Evolutionary conservation across 192 early-diverging fungal genomes (phyloP), one percentile per base, ranked within the genome.

Genomic region (Coemansia sp.): DNA sequence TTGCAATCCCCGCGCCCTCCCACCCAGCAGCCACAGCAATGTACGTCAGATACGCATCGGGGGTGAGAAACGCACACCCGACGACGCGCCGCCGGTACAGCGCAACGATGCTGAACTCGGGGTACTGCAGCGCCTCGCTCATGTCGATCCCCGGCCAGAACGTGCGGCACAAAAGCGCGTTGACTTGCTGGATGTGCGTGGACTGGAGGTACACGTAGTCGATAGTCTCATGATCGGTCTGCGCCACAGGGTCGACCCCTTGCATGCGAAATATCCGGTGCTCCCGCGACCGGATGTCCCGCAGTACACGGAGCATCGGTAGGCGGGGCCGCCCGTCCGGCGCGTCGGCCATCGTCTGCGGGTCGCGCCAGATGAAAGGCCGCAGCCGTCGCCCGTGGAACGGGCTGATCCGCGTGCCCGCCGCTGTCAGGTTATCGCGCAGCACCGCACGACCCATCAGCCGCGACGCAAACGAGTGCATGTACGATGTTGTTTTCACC

Each of bases 111-210:
- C 88, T 89, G 71, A 87, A 94, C 63, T 95, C 93, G 0, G 93
- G 94, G 38, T 81, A 89, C 31, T 80, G 71, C 21, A 97, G 71
- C 28, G 88, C 84, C 64, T 97, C 94, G 19, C 87, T 87, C 56
- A 95, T 83, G 60, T 95, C 92, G 53, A 97, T 92, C 10, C 88
- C 90, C 9, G 88, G 88, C 95, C 95, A 97, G 68, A 97, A 95
- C 18, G 84, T 83, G 31, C 83, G 71, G 32, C 82, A 82, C 16
- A 97, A 71, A 24, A 91, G 65, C 49, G 77, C 84, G 64, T 97
- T 95, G 8, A 92, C 90, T 52, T 89, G 88, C 10, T 51, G 49
- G 21, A 92, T 61, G 66, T 91, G 89, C 56, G 81, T 77, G 24
- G 54, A 65, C 52, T 89, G 83, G 57, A 97, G 85, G 62, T 91